phyloP scores from a whole-genome alignment of 768 basidiomycete species.

The Agaricus subrufescens region DNA sequence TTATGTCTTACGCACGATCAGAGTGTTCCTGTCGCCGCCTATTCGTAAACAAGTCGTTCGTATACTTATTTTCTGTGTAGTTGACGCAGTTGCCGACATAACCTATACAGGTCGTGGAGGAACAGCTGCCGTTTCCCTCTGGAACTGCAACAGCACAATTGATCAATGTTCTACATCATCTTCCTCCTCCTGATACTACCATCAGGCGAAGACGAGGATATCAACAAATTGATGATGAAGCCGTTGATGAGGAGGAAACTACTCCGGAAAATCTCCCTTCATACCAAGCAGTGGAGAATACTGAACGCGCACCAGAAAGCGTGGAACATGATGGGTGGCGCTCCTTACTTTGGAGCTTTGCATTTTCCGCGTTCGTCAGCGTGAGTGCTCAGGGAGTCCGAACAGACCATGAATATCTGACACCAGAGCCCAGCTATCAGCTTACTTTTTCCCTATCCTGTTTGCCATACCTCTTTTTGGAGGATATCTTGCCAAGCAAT shows the following conservation, averaged over 20 bases:
- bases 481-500: constrained; percentile 73
- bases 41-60: constrained; percentile 90
- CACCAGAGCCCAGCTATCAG: constrained; percentile 51
- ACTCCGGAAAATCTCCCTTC: background rate
- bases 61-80: constrained; percentile 9
- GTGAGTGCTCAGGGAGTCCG: constrained; percentile 36
- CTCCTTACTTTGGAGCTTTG: constrained; percentile 74
- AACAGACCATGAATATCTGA: background rate
- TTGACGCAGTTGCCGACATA: background rate
- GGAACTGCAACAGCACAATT: constrained; percentile 96
- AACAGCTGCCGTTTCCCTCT: constrained; percentile 90
- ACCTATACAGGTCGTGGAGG: constrained; percentile 74
- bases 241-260: constrained; percentile 19
- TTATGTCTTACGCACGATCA: constrained; percentile 20
- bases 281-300: constrained; percentile 19
- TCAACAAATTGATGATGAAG: constrained; percentile 32
- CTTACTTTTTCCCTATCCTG: constrained; percentile 86
- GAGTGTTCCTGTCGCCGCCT: constrained; percentile 94
- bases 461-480: constrained; percentile 89
- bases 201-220: constrained; percentile 59
- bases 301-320: constrained; percentile 36
- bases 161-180: constrained; percentile 81
- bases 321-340: constrained; percentile 72
- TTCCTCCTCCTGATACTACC: constrained; percentile 60
- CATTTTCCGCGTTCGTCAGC: constrained; percentile 68